phyloP scores from a whole-genome alignment of 2,329 filamentous ascomycete genomes.

The Endocalyx cinctus region DNA sequence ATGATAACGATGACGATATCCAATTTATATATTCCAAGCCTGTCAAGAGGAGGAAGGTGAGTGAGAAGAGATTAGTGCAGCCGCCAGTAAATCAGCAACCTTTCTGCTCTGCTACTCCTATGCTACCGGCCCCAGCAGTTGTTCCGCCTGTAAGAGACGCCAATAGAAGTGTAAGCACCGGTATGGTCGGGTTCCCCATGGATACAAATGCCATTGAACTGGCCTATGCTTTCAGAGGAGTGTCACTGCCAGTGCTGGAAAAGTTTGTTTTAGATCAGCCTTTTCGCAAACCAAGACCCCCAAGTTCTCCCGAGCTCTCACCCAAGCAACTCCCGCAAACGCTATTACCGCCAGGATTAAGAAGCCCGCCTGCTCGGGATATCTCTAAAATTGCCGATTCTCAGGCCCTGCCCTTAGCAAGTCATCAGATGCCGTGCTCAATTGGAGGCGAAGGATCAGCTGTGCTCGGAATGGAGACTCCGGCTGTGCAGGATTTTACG shows the following conservation, averaged over 20 bases:
- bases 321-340: slow-evolving; percentile 29
- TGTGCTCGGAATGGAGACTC: too few species aligned
- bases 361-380: slow-evolving; percentile 1
- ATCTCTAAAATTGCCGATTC: neutral
- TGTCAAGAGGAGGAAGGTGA: slow-evolving; percentile 34
- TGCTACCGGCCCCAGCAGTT: slow-evolving; percentile 3
- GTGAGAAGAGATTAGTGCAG: slow-evolving; percentile 6
- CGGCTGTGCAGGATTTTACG: too few species aligned
- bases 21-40: slow-evolving; percentile 40
- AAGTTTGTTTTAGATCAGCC: slow-evolving; percentile 27
- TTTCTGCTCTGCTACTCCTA: slow-evolving; percentile 1
- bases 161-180: slow-evolving; percentile 27
- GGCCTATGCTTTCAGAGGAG: slow-evolving; percentile 22
- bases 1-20: slow-evolving; percentile 38
- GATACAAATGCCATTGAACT: slow-evolving; percentile 24
- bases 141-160: slow-evolving; percentile 11
- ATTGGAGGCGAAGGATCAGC: too few species aligned
- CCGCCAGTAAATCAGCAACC: slow-evolving; percentile 1
- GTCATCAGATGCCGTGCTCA: too few species aligned
- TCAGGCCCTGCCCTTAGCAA: slow-evolving; percentile 1
- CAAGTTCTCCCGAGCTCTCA: slow-evolving; percentile 30
- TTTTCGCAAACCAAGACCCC: slow-evolving; percentile 15
- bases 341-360: slow-evolving; percentile 9
- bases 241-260: slow-evolving; percentile 30
- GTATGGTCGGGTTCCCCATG: slow-evolving; percentile 24